Evolutionary conservation across 306 rosid species (phyloP), one percentile per base, ranked within the genome.

Genomic region (Morella rubra): DNA sequence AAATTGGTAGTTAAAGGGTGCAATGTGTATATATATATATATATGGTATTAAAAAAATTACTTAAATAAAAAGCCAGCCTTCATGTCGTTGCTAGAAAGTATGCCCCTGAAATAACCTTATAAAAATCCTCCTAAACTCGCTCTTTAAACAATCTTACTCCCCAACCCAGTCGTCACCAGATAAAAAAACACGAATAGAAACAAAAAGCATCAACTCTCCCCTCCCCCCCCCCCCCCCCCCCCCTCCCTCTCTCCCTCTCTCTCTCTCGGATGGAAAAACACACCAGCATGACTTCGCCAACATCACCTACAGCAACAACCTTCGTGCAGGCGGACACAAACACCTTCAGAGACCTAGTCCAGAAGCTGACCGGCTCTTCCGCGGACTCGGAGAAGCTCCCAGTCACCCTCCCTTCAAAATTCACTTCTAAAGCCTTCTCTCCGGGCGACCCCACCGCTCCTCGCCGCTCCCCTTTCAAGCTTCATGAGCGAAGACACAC

Each of bases 381-480:
- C 82, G 85, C 82, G n/a, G 67, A 80, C 76, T 73, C 82, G 4
- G 82, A 85, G 8, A 80, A 80, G 52, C 84, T 80, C 15, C 86
- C 86, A 24, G 65, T 76, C 70, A 73, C 86, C 53, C 73, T 53
- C 76, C 84, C 80, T 19, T 42, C 75, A 45, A 82, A 81, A 55
- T 80, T 47, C 54, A 45, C 71, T 53, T 59, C 82, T 6, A 72
- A 72, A 27, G 37, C 69, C 7, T 49, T 73, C 20, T 9, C 69
- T 16, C 78, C 83, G 73, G 54, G 77, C 62, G 76, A 77, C 66
- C 79, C 61, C 8, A 77, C 87, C 22, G 78, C 72, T 22, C 82
- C 86, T 18, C 89, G 86, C 69, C 86, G 89, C 44, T 76, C 86
- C 8, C 84, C 84, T 4, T 82, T 82, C 82, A 85, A 85, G 83